Conservation (phyloP, 2,329 filamentous ascomycete species). For the Fusarium sp. region DNA sequence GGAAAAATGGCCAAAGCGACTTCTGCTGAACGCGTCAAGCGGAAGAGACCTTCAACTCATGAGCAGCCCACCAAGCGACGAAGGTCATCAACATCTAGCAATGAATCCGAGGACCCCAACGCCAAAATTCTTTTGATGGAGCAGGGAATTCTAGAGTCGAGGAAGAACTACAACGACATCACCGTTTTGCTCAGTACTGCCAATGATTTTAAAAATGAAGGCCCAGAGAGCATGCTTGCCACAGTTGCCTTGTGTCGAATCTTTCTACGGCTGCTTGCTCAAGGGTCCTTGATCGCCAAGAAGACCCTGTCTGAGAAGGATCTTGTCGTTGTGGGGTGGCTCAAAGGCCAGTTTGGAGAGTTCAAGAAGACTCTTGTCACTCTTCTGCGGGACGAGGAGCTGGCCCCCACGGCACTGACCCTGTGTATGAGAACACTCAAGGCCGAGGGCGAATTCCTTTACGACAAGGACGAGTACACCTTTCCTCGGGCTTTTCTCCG, state of each 20-base stretch:
- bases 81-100: constrained; percentile 62
- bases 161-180: constrained; percentile 94
- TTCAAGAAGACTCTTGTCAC: constrained; percentile 74
- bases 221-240: constrained; percentile 72
- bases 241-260: constrained; percentile 86
- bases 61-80: constrained; percentile 61
- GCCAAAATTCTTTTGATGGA: constrained; percentile 81
- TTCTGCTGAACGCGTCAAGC: constrained; percentile 58
- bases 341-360: constrained; percentile 79
- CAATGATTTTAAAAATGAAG: constrained; percentile 61
- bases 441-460: constrained; percentile 76
- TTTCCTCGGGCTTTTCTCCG: constrained; percentile 78
- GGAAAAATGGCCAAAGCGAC: constrained; percentile 47
- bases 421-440: constrained; percentile 87
- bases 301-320: constrained; percentile 79
- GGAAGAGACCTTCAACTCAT: constrained; percentile 62
- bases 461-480: constrained; percentile 71
- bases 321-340: constrained; percentile 78
- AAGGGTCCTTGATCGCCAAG: constrained; percentile 76
- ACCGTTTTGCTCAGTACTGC: constrained; percentile 72
- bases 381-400: constrained; percentile 71
- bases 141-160: constrained; percentile 84
- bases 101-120: constrained; percentile 66
- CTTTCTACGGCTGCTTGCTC: constrained; percentile 83
- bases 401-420: constrained; percentile 79